Evolutionary conservation across 1,284 basidiomycete genomes (phyloP).

Genomic region (Abortiporus biennis): DNA sequence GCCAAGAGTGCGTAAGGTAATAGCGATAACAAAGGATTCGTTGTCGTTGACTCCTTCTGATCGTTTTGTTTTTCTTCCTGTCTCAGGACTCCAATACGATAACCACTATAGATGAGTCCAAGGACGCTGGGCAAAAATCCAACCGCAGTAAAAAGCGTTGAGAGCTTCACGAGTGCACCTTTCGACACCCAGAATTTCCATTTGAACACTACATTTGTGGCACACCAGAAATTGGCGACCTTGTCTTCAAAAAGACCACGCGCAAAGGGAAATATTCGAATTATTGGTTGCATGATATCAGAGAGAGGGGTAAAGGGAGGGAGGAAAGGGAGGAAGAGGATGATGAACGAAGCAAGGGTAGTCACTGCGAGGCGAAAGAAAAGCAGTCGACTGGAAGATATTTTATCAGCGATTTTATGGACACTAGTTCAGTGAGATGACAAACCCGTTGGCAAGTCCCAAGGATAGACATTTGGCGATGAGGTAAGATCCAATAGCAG

Average conservation of each 20-base stretch:
- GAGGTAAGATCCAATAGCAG: constrained; percentile 81
- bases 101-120: constrained; percentile 46
- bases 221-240: constrained; percentile 95
- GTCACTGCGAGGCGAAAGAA: constrained; percentile 65
- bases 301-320: constrained; percentile 48
- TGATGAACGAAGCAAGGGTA: constrained; percentile 53
- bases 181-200: constrained; percentile 59
- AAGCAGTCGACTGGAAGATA: constrained; percentile 36
- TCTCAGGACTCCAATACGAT: constrained; percentile 18
- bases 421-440: constrained; percentile 6
- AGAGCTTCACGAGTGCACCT: constrained; percentile 46
- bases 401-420: constrained; percentile 8
- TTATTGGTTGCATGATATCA: constrained; percentile 56
- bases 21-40: constrained; percentile 49
- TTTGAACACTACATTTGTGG: constrained; percentile 83
- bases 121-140: constrained; percentile 59
- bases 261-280: constrained; percentile 85
- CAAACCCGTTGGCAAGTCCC: constrained; percentile 63
- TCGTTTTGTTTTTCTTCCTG: constrained; percentile 10
- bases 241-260: constrained; percentile 95
- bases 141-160: constrained; percentile 52
- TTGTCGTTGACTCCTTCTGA: constrained; percentile 12
- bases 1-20: constrained; percentile 68
- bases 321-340: constrained; percentile 76
- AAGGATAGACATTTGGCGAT: constrained; percentile 78